A percentile compares a stretch with the other conserved stretches of the same genome.
Evolutionary conservation across 2,329 filamentous ascomycete species (phyloP).

Genomic region (Phyllosticta ampelicida): DNA sequence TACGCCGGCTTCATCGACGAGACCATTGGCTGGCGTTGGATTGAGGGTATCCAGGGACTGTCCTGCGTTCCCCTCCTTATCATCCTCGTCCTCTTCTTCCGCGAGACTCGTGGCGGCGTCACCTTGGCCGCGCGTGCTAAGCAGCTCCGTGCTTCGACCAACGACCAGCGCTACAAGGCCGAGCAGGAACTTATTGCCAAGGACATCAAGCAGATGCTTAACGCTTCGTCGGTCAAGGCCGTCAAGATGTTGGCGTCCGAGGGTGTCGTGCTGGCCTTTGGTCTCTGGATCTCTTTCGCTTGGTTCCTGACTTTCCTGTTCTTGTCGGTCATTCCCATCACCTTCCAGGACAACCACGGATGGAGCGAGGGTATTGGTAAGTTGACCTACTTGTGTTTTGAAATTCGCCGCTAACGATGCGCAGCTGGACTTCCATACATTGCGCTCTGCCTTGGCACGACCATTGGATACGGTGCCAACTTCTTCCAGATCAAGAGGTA

Average conservation of each 20-base stretch:
- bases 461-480: conserved; percentile 39
- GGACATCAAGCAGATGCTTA: conserved; percentile 35
- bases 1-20: conserved; percentile 46
- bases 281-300: conserved; percentile 42
- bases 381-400: not conserved
- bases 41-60: conserved; percentile 43
- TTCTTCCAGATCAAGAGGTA: conserved; percentile 43
- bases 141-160: conserved; percentile 35
- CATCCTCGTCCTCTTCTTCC: conserved; percentile 34
- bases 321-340: conserved; percentile 41
- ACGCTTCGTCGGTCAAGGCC: conserved; percentile 42
- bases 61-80: conserved; percentile 40
- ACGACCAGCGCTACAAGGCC: conserved; percentile 40
- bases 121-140: conserved; percentile 41
- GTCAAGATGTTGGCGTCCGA: conserved; percentile 40
- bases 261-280: conserved; percentile 40
- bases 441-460: conserved; percentile 38
- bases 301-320: conserved; percentile 47
- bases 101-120: conserved; percentile 38
- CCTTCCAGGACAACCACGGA: conserved; percentile 41
- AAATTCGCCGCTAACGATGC: not conserved
- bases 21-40: conserved; percentile 43
- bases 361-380: conserved; percentile 38
- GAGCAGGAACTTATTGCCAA: conserved; percentile 42
- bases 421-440: conserved; percentile 41